These are phyloP conservation scores for Epichloe scottii DNA, from an alignment of 2,329 filamentous ascomycete genomes.

Conservation along the genomic window DNA sequence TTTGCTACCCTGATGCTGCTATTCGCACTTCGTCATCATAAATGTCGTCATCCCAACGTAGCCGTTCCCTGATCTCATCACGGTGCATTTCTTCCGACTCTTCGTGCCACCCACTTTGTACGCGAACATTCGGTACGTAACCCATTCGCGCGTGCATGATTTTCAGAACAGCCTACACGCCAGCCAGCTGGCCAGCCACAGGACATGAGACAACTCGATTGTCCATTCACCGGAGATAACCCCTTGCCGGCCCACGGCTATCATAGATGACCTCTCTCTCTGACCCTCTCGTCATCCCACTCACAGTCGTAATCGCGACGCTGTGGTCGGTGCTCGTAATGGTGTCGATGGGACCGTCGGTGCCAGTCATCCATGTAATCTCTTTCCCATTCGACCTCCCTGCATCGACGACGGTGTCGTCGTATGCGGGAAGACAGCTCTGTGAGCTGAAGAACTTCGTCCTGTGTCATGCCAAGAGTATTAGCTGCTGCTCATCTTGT, in stretches of 20 bases:
- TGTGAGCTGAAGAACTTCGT: constrained; percentile 76
- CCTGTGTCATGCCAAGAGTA: constrained; percentile 36
- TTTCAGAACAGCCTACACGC: too few relatives aligned
- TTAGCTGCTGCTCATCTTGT: neutral
- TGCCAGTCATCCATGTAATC: constrained; percentile 41
- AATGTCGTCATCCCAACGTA: neutral
- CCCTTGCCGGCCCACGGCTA: constrained; percentile 18
- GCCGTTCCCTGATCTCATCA: neutral
- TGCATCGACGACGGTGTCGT: constrained; percentile 40
- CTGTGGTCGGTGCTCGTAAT: constrained; percentile 14
- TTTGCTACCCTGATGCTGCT: neutral
- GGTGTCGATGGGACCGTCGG: constrained; percentile 25
- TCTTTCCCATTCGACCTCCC: constrained; percentile 47
- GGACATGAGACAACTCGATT: neutral
- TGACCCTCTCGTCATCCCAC: constrained; percentile 50
- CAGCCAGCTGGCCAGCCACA: neutral
- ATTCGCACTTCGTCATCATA: neutral
- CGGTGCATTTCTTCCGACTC: neutral
- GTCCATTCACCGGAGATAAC: constrained; percentile 13
- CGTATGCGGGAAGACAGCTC: constrained; percentile 75
- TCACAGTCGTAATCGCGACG: constrained; percentile 15
- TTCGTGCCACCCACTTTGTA: too few relatives aligned
- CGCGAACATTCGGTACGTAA: too few relatives aligned
- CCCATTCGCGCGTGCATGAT: neutral
- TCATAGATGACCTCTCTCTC: constrained; percentile 60